phyloP scores from a whole-genome alignment of 2,329 filamentous ascomycete species.

The Phoma sp. region DNA sequence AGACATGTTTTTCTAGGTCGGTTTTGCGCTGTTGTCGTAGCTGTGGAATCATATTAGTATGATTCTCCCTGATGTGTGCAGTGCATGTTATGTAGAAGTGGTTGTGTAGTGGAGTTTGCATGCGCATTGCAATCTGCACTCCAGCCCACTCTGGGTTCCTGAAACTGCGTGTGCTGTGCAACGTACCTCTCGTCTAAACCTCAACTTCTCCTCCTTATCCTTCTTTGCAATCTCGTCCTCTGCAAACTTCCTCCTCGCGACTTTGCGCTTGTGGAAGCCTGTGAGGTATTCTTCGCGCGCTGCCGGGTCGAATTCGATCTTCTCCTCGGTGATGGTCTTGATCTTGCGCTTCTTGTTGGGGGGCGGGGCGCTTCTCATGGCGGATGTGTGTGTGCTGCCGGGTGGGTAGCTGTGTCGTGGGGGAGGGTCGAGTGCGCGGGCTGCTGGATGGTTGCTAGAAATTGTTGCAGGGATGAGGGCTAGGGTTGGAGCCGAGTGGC shows the following conservation, averaged over 20 bases:
- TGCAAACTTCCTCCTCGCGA: slow-evolving; percentile 82
- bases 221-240: slow-evolving; percentile 81
- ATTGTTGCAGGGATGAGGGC: slow-evolving; percentile 30
- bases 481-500: slow-evolving; percentile 8
- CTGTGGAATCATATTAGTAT: slow-evolving; percentile 55
- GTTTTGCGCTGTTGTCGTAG: slow-evolving; percentile 81
- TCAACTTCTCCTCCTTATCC: slow-evolving; percentile 78
- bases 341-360: slow-evolving; percentile 46
- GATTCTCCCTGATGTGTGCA: background rate
- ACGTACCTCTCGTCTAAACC: slow-evolving; percentile 76
- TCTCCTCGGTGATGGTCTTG: slow-evolving; percentile 69
- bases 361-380: slow-evolving; percentile 26
- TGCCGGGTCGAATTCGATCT: slow-evolving; percentile 82
- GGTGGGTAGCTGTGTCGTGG: background rate
- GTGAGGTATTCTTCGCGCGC: slow-evolving; percentile 88
- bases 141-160: no score
- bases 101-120: no score
- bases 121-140: no score
- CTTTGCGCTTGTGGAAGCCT: slow-evolving; percentile 95
- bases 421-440: background rate
- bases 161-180: no score
- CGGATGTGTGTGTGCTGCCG: background rate
- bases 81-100: no score
- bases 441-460: slow-evolving; percentile 23
- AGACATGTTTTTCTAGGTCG: slow-evolving; percentile 83